Percentiles rank a stretch among this genome's conserved stretches.
These are phyloP conservation scores for Oryza rufipogon DNA, from an alignment of 176 grass and related monocot genomes.

Conservation along the genomic window DNA sequence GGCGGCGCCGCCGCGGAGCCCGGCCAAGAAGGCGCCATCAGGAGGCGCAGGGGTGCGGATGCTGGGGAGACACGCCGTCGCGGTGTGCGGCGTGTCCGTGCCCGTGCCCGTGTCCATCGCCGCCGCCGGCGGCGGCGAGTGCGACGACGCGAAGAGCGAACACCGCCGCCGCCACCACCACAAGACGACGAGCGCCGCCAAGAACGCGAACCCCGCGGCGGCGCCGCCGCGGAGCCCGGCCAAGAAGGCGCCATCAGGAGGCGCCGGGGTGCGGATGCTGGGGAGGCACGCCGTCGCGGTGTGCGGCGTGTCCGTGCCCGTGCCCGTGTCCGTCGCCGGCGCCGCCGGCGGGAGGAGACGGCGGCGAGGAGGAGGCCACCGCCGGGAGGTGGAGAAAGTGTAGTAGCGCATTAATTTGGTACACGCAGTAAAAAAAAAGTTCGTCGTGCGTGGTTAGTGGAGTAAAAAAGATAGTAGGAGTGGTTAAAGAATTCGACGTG, in stretches of 20 bases:
- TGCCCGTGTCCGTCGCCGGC: not conserved
- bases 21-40: not conserved
- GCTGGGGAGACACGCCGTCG: constrained; percentile 47
- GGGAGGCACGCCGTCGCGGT: constrained; percentile 51
- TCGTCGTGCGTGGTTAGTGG: not conserved
- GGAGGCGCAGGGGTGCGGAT: not conserved
- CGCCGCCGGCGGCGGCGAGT: not conserved
- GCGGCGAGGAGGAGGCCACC: not conserved
- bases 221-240: not conserved
- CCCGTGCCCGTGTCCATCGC: not conserved
- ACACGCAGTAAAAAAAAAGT: not conserved
- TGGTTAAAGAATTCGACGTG: constrained; percentile 11
- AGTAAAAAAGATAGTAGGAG: not conserved
- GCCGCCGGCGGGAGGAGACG: not conserved
- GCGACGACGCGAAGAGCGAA: not conserved
- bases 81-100: constrained; percentile 40
- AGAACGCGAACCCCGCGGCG: not conserved
- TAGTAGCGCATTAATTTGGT: not conserved
- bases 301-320: constrained; percentile 32
- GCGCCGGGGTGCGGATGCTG: not conserved
- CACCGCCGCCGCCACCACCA: not conserved
- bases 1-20: not conserved
- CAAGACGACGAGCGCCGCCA: not conserved
- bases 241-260: not conserved
- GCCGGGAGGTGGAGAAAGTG: constrained; percentile 45